Evolutionary conservation across 345 rosid genomes (phyloP).

Genomic region (Citrus glauca): DNA sequence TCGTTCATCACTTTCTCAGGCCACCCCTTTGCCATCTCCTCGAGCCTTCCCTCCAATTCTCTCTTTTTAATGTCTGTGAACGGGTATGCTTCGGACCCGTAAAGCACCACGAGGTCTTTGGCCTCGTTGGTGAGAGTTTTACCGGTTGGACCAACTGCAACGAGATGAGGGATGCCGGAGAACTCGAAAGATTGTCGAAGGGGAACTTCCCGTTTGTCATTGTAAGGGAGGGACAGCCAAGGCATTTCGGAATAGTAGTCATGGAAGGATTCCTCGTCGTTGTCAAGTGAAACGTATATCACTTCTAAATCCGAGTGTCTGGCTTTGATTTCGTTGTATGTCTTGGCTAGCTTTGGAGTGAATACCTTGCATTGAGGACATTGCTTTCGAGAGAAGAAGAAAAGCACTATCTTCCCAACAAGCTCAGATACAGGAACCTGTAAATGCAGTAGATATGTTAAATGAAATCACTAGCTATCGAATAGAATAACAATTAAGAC

Average conservation of each 20-base stretch:
- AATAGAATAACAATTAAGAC: no score
- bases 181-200: slow-evolving; percentile 36
- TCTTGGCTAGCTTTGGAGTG: slow-evolving; percentile 29
- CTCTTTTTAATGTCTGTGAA: slow-evolving; percentile 29
- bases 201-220: slow-evolving; percentile 28
- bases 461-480: no score
- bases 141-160: slow-evolving; percentile 37
- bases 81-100: slow-evolving; percentile 43
- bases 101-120: slow-evolving; percentile 13
- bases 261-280: slow-evolving; percentile 29
- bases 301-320: slow-evolving; percentile 31
- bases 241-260: slow-evolving; percentile 37
- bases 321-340: slow-evolving; percentile 32
- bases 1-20: slow-evolving; percentile 5
- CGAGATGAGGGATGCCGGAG: slow-evolving; percentile 31
- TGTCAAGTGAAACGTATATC: slow-evolving; percentile 42
- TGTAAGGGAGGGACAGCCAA: slow-evolving; percentile 42
- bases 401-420: slow-evolving; percentile 39
- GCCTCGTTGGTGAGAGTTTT: slow-evolving; percentile 30
- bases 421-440: slow-evolving; percentile 32
- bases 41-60: slow-evolving; percentile 17
- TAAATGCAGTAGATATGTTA: no score
- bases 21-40: slow-evolving; percentile 7
- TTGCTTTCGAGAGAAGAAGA: slow-evolving; percentile 47
- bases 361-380: slow-evolving; percentile 42